These are phyloP conservation scores for Jimgerdemannia lactiflua DNA, from an alignment of 192 early-diverging fungal genomes.

Conservation along the genomic window DNA sequence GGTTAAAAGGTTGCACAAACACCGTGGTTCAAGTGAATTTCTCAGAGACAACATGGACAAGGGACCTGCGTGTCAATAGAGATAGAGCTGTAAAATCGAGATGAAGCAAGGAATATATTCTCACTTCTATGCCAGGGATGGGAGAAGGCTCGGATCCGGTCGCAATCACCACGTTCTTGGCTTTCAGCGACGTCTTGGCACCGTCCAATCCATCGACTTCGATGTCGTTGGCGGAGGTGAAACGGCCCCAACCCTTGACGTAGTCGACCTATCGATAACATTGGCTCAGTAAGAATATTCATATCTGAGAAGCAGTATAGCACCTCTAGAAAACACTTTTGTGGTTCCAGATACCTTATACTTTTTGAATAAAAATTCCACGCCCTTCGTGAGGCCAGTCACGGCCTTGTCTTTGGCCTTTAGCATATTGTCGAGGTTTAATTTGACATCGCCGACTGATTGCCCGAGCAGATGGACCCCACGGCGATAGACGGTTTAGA, in stretches of 20 bases:
- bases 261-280: slow-evolving; percentile 64
- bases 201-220: slow-evolving; percentile 82
- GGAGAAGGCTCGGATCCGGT: slow-evolving; percentile 94
- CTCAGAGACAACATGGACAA: too few species aligned
- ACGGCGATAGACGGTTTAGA: neutral
- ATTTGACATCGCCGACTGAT: slow-evolving; percentile 70
- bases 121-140: slow-evolving; percentile 80
- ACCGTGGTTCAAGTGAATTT: too few species aligned
- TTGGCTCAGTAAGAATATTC: too few species aligned
- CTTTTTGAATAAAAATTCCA: slow-evolving; percentile 96
- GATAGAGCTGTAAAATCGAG: slow-evolving; percentile 23
- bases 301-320: too few species aligned
- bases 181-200: slow-evolving; percentile 62
- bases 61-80: too few species aligned
- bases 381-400: slow-evolving; percentile 83
- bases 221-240: slow-evolving; percentile 77
- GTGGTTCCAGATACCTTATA: slow-evolving; percentile 79
- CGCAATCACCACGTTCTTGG: slow-evolving; percentile 98
- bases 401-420: slow-evolving; percentile 91
- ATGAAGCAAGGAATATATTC: slow-evolving; percentile 11
- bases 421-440: slow-evolving; percentile 88
- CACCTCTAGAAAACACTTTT: too few species aligned
- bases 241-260: slow-evolving; percentile 87
- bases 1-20: too few species aligned
- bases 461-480: neutral